A percentile compares a stretch with the other conserved stretches of the same genome.
phyloP scores from a whole-genome alignment of 768 basidiomycete genomes.

The Leccinum truebloodii region DNA sequence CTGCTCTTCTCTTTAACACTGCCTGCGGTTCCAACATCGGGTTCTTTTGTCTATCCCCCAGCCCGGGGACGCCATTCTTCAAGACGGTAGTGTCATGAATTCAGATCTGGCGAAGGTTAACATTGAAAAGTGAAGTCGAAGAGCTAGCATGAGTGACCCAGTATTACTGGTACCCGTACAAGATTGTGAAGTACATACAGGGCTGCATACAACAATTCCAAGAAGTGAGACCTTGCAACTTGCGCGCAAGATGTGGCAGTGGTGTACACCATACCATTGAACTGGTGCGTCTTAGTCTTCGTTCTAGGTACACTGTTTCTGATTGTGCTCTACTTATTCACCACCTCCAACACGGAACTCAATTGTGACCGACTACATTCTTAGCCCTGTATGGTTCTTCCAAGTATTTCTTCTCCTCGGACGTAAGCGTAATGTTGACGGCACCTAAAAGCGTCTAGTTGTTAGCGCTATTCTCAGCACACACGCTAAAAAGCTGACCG shows the following conservation, averaged over 20 bases:
- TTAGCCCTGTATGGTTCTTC: conserved; percentile 18
- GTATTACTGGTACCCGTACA: too few relatives aligned
- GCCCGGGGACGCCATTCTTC: too few relatives aligned
- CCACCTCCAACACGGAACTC: conserved; percentile 2
- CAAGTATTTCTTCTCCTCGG: conserved; percentile 12
- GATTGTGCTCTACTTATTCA: background rate
- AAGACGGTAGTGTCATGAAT: too few relatives aligned
- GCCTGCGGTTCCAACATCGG: too few relatives aligned
- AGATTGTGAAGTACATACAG: too few relatives aligned
- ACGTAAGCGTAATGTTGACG: conserved; percentile 9
- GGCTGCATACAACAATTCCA: too few relatives aligned
- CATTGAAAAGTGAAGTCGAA: too few relatives aligned
- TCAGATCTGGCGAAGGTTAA: too few relatives aligned
- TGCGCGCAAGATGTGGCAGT: background rate
- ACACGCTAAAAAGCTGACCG: background rate
- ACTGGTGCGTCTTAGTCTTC: background rate
- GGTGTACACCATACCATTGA: background rate
- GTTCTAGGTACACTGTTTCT: background rate
- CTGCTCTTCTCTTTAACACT: too few relatives aligned
- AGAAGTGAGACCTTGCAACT: too few relatives aligned
- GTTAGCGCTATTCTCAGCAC: background rate
- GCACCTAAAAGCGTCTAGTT: background rate
- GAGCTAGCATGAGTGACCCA: too few relatives aligned
- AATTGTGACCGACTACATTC: conserved; percentile 46
- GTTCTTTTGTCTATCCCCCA: too few relatives aligned